Evolutionary conservation across 345 rosid species (phyloP), one percentile per base, ranked within the genome.

Genomic region (Camelina laxa): DNA sequence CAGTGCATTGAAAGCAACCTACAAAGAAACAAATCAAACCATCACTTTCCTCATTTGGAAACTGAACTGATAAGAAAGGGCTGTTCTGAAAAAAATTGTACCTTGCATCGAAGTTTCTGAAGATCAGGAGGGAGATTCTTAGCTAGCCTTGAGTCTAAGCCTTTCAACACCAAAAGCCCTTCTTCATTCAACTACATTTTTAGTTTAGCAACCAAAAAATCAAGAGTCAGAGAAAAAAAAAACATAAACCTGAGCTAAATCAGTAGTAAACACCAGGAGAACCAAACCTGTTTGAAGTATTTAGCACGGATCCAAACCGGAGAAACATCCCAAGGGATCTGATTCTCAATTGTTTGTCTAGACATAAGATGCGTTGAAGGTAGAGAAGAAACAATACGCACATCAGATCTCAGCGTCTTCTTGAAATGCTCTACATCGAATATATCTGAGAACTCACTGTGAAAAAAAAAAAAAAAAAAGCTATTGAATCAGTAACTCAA

Each of bases 81-180:
- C 5, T 14, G 17, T 6, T 44, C n/a, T 44, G 17, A 0, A 44
- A 50, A 54, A 19, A 2, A 9, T 1, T 20, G 20, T 59, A 87
- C 90, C 90, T 88, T 88, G 79, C 96, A 90, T 50, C 88, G 79
- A 21, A 90, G 96, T 79, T 88, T 90, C 89, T 88, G 93, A 55
- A 90, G 76, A 82, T 88, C 96, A 21, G 76, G 60, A 39, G 87
- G 89, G 10, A 90, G 93, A 73, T 85, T 88, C 83, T 84, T 88
- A 19, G 96, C 81, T 42, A 88, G 87, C 75, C 82, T 85, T 60
- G 93, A 85, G 70, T 88, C 93, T 69, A 90, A 72, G 33, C 87
- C 93, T 76, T 87, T 82, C 58, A 90, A 80, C 24, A 88, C 85
- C 44, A 87, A 81, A 69, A 86, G 81, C 17, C 93, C 88, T 83